These are phyloP conservation scores for Ceratobasidium papillatum DNA, from an alignment of 1,284 basidiomycete genomes.

Conservation along the genomic window DNA sequence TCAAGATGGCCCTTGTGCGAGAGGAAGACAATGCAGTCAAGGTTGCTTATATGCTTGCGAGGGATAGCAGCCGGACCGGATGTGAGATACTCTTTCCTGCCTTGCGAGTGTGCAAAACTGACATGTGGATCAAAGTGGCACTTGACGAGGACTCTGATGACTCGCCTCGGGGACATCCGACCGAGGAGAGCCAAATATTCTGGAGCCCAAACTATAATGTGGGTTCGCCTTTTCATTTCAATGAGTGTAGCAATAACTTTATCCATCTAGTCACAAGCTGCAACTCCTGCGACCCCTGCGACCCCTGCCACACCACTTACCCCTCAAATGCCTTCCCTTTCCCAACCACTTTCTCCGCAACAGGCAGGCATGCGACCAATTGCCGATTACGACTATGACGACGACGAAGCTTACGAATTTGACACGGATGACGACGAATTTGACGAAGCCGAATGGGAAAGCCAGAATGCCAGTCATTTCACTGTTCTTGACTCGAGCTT, in stretches of 20 bases:
- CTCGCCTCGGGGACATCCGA: constrained; percentile 42
- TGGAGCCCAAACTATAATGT: constrained; percentile 35
- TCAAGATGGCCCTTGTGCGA: constrained; percentile 83
- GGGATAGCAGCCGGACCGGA: constrained; percentile 89
- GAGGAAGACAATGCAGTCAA: constrained; percentile 95
- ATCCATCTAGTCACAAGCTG: not conserved
- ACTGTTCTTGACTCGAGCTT: constrained; percentile 86
- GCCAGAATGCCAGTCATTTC: constrained; percentile 59
- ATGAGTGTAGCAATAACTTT: not conserved
- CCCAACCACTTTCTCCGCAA: constrained; percentile 22
- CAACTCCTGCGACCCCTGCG: constrained; percentile 31
- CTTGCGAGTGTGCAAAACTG: not conserved
- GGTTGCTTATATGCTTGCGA: constrained; percentile 93
- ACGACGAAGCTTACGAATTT: constrained; percentile 59
- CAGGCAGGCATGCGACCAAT: constrained; percentile 38
- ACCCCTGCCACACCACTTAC: constrained; percentile 33
- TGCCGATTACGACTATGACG: constrained; percentile 62
- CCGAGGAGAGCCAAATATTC: constrained; percentile 30
- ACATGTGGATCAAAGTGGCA: constrained; percentile 41
- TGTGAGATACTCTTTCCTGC: constrained; percentile 59
- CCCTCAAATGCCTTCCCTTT: constrained; percentile 9
- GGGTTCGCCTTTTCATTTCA: not conserved
- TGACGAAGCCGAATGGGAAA: constrained; percentile 54
- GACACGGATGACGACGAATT: constrained; percentile 63
- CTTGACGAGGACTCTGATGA: constrained; percentile 51